Conservation (phyloP, 2,329 filamentous ascomycete genomes). For the Cercospora sojina region DNA sequence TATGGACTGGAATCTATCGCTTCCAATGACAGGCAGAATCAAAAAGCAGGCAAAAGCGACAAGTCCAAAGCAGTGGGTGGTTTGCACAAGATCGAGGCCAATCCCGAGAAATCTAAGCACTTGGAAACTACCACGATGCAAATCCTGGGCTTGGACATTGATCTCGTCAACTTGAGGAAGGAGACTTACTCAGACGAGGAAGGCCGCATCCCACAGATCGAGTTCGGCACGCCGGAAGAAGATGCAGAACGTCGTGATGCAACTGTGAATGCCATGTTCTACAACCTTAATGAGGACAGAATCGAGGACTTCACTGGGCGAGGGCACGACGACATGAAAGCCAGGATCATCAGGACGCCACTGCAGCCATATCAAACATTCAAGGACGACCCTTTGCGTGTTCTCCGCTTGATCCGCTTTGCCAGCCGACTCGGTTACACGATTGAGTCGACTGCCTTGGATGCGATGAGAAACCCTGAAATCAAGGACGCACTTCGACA, state of each 20-base stretch:
- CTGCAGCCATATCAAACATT: slow-evolving; percentile 89
- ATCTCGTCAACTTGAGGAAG: slow-evolving; percentile 90
- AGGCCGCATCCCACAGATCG: slow-evolving; percentile 85
- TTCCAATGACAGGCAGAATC: slow-evolving; percentile 40
- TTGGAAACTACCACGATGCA: slow-evolving; percentile 86
- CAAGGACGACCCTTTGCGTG: slow-evolving; percentile 85
- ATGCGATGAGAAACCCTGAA: slow-evolving; percentile 73
- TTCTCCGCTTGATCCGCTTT: slow-evolving; percentile 85
- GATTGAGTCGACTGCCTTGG: slow-evolving; percentile 68
- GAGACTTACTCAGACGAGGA: slow-evolving; percentile 81
- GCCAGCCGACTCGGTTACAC: slow-evolving; percentile 77
- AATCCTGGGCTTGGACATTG: slow-evolving; percentile 82
- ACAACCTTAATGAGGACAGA: slow-evolving; percentile 75
- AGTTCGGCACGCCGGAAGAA: slow-evolving; percentile 88
- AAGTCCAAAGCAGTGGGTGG: slow-evolving; percentile 64
- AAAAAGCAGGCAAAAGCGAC: slow-evolving; percentile 43
- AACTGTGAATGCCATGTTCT: slow-evolving; percentile 93
- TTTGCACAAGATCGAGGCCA: slow-evolving; percentile 84
- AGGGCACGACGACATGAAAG: slow-evolving; percentile 72
- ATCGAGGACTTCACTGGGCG: slow-evolving; percentile 81
- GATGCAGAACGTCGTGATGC: slow-evolving; percentile 88
- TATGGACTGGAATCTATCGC: slow-evolving; percentile 53
- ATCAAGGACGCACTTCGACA: slow-evolving; percentile 75
- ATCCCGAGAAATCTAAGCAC: slow-evolving; percentile 95
- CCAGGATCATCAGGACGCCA: slow-evolving; percentile 76